Conservation (phyloP, 1,139 yeast species). For the Blastobotrys illinoisensis region DNA sequence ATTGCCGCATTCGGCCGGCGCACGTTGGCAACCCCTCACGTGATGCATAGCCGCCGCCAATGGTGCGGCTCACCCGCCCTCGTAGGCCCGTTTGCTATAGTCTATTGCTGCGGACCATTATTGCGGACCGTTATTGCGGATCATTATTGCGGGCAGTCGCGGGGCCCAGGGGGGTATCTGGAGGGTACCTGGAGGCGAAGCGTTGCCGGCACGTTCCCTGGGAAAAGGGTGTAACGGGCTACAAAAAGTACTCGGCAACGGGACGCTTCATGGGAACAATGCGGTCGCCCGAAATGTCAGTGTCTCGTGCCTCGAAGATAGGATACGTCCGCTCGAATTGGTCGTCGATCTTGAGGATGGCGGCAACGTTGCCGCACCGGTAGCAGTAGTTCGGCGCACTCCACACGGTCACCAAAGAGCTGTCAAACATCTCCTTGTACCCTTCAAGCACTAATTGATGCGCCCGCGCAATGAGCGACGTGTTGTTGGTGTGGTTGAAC, state of each 20-base stretch:
- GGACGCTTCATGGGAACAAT: conserved; percentile 66
- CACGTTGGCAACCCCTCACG: not conserved
- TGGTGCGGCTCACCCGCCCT: too few relatives aligned
- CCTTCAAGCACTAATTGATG: conserved; percentile 98
- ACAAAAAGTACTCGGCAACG: conserved; percentile 70
- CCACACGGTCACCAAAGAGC: conserved; percentile 86
- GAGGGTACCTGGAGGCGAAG: too few relatives aligned
- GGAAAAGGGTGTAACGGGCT: conserved; percentile 7
- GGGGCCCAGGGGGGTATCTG: too few relatives aligned
- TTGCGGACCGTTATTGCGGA: too few relatives aligned
- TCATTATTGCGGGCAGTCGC: too few relatives aligned
- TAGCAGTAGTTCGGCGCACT: conserved; percentile 94
- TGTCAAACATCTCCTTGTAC: conserved; percentile 79
- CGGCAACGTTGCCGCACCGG: conserved; percentile 93
- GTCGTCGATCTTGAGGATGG: conserved; percentile 77
- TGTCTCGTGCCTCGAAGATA: conserved; percentile 78
- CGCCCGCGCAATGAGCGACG: conserved; percentile 89
- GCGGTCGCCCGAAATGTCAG: conserved; percentile 46
- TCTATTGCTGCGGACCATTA: too few relatives aligned
- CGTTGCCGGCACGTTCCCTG: too few relatives aligned
- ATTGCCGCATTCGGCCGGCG: not conserved
- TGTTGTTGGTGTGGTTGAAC: conserved; percentile 70
- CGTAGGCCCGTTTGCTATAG: too few relatives aligned
- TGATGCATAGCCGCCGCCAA: not conserved
- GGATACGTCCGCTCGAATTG: conserved; percentile 64